Evolutionary conservation across 805 yeast genomes (phyloP).

Genomic region (Starmerella ratchasimensis): DNA sequence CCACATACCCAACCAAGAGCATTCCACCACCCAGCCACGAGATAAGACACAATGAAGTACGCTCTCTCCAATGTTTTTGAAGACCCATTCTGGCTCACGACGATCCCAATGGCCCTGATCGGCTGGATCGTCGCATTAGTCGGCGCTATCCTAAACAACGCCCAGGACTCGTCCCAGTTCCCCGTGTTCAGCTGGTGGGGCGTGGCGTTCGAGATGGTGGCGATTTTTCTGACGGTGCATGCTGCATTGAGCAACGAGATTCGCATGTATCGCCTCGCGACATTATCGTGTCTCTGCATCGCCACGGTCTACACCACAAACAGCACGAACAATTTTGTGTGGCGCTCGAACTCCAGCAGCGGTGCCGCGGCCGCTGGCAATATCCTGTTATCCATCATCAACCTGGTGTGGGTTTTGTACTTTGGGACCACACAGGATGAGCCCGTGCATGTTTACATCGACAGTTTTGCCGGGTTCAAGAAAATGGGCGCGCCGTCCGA

Average conservation of each 20-base stretch:
- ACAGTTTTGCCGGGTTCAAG: constrained; percentile 46
- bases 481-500: constrained; percentile 2
- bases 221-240: constrained; percentile 40
- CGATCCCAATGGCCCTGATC: constrained; percentile 55
- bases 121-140: constrained; percentile 84
- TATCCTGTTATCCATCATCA: constrained; percentile 65
- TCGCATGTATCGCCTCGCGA: constrained; percentile 46
- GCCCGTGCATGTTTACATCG: constrained; percentile 73
- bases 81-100: constrained; percentile 80
- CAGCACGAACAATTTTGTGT: constrained; percentile 67
- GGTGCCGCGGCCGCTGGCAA: constrained; percentile 92
- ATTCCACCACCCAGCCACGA: too few relatives aligned
- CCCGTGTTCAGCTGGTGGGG: constrained; percentile 98
- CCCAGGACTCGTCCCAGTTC: constrained; percentile 30
- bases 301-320: constrained; percentile 79
- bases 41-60: constrained; percentile 8
- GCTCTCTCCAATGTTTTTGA: constrained; percentile 39
- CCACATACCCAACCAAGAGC: too few relatives aligned
- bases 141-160: constrained; percentile 56
- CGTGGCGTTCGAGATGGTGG: constrained; percentile 56
- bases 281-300: constrained; percentile 46
- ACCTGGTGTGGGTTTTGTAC: constrained; percentile 74
- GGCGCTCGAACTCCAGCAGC: constrained; percentile 45
- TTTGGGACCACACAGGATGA: constrained; percentile 84
- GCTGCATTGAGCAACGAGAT: constrained; percentile 47